Conservation (phyloP, 1,284 basidiomycete species). For the Papiliotrema fonsecae region DNA sequence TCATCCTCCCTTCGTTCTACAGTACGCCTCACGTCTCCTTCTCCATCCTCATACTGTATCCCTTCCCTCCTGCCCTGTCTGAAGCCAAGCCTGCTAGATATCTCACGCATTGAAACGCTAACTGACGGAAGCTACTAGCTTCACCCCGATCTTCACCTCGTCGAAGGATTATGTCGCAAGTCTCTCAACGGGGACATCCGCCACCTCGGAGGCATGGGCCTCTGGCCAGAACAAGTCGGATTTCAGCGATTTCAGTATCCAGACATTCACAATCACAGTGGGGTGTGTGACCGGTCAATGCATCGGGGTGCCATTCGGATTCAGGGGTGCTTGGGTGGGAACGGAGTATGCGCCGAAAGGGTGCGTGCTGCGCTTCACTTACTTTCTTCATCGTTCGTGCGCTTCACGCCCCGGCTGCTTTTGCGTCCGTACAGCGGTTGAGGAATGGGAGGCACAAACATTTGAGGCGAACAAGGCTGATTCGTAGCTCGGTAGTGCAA, state of each 20-base stretch:
- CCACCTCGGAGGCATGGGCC: constrained; percentile 6
- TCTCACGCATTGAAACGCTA: no score
- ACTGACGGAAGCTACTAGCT: constrained; percentile 12
- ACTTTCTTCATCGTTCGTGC: no score
- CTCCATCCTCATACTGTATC: no score
- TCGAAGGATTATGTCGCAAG: constrained; percentile 8
- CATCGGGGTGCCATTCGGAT: background rate
- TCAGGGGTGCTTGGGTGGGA: constrained; percentile 2
- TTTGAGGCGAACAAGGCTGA: no score
- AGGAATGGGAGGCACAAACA: no score
- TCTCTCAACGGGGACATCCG: constrained; percentile 1
- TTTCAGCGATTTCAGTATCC: constrained; percentile 6
- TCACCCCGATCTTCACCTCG: constrained; percentile 17
- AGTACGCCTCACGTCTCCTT: constrained; percentile 5
- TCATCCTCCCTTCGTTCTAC: constrained; percentile 18
- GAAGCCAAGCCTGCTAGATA: no score
- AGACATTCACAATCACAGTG: constrained; percentile 11
- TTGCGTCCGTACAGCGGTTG: no score
- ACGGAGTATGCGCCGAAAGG: constrained; percentile 3
- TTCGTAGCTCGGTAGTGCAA: background rate
- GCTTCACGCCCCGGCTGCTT: no score
- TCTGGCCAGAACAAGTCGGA: constrained; percentile 14
- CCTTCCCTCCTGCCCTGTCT: no score
- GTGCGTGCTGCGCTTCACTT: constrained; percentile 1
- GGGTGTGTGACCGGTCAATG: constrained; percentile 3